Evolutionary conservation across 2,329 filamentous ascomycete species (phyloP).

Genomic region (Pseudomassariella vexata): DNA sequence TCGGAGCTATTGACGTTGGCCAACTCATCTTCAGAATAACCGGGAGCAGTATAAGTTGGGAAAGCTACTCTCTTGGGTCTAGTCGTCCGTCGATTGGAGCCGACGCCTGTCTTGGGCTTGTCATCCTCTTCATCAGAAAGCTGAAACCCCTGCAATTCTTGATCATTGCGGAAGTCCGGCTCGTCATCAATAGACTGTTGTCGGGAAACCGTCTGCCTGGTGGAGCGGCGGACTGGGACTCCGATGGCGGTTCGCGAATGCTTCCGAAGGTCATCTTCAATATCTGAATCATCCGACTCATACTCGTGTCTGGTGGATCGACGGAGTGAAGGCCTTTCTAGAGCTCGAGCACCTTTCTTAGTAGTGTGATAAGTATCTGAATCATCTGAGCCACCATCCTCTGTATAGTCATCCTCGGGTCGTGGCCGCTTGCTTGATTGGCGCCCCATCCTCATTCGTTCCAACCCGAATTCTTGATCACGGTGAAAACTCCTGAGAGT

Average conservation of each 20-base stretch:
- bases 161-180: not conserved
- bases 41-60: constrained; percentile 5
- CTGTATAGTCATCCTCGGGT: no score
- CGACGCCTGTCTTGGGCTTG: not conserved
- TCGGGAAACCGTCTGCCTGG: constrained; percentile 6
- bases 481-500: no score
- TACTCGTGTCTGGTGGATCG: no score
- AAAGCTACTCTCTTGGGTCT: constrained; percentile 1
- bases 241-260: no score
- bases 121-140: constrained; percentile 4
- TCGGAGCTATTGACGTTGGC: constrained; percentile 19
- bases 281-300: no score
- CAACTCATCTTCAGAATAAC: constrained; percentile 24
- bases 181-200: constrained; percentile 5
- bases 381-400: no score
- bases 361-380: no score
- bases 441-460: not conserved
- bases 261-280: constrained; percentile 7
- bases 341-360: no score
- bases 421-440: no score
- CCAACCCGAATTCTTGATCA: not conserved
- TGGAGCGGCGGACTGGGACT: constrained; percentile 7
- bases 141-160: not conserved
- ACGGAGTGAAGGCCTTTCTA: no score
- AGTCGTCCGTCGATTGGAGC: constrained; percentile 3